Conservation (phyloP, 768 basidiomycete genomes). For the Chalciporus sphaerocephalus region DNA sequence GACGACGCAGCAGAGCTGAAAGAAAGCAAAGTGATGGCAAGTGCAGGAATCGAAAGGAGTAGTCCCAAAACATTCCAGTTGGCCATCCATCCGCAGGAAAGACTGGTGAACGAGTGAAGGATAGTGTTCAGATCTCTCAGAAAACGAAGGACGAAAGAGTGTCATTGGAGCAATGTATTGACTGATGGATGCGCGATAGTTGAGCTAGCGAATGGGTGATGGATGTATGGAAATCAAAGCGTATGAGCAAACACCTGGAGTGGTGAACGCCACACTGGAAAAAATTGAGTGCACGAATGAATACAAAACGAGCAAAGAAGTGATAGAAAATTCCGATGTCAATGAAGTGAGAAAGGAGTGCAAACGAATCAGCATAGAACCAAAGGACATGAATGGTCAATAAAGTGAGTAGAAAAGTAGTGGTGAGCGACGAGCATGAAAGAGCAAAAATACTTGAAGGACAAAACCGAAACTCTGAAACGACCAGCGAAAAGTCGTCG, state of each 20-base stretch:
- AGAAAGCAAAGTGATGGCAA: background rate
- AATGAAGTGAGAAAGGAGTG: background rate
- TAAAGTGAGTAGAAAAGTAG: background rate
- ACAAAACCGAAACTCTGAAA: background rate
- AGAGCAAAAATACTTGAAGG: conserved; percentile 1
- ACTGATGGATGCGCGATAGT: background rate
- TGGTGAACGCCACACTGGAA: background rate
- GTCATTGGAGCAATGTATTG: background rate
- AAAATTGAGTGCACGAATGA: background rate
- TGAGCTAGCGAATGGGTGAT: background rate
- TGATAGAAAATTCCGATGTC: background rate
- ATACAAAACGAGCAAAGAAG: conserved; percentile 8
- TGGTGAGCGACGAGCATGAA: background rate
- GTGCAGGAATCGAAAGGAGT: background rate
- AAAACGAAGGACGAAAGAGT: background rate
- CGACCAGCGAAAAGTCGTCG: background rate
- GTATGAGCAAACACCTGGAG: background rate
- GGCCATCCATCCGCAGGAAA: background rate
- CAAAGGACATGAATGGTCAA: conserved; percentile 3
- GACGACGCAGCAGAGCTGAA: background rate
- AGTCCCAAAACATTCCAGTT: background rate
- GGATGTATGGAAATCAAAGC: background rate
- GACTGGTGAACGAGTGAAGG: conserved; percentile 6
- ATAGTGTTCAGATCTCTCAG: conserved; percentile 1
- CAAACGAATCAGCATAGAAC: background rate